A percentile compares a stretch with the other conserved stretches of the same genome.
Conservation (phyloP, 2,329 filamentous ascomycete genomes). For the Apiospora saccharicola region DNA sequence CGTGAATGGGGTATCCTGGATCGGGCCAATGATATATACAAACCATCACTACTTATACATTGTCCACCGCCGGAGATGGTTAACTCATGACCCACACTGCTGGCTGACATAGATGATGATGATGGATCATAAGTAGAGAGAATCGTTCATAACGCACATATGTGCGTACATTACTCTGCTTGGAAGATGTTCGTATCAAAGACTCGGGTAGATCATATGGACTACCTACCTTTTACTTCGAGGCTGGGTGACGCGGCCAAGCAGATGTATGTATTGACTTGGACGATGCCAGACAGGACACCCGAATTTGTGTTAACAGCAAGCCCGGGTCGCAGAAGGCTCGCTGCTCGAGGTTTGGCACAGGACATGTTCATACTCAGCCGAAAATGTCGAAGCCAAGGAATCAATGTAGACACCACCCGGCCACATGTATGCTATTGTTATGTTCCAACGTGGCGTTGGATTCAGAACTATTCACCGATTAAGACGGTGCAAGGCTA, state of each 20-base stretch:
- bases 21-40: not conserved
- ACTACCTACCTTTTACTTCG: too few relatives aligned
- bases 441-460: not conserved
- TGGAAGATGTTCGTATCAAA: not conserved
- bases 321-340: not conserved
- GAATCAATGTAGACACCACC: not conserved
- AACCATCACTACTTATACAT: too few relatives aligned
- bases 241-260: too few relatives aligned
- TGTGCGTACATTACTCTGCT: not conserved
- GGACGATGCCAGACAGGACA: not conserved
- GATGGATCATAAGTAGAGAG: not conserved
- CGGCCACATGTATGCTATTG: not conserved
- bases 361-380: not conserved
- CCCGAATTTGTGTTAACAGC: not conserved
- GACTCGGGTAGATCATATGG: too few relatives aligned
- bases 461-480: too few relatives aligned
- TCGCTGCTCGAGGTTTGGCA: too few relatives aligned
- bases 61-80: not conserved
- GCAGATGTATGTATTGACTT: not conserved
- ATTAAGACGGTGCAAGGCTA: not conserved
- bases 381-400: not conserved
- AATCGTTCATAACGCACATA: not conserved
- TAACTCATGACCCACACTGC: not conserved
- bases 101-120: not conserved
- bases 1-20: too few relatives aligned